Conservation (phyloP, 2,329 filamentous ascomycete genomes). For the Ophiocordyceps robertsii region DNA sequence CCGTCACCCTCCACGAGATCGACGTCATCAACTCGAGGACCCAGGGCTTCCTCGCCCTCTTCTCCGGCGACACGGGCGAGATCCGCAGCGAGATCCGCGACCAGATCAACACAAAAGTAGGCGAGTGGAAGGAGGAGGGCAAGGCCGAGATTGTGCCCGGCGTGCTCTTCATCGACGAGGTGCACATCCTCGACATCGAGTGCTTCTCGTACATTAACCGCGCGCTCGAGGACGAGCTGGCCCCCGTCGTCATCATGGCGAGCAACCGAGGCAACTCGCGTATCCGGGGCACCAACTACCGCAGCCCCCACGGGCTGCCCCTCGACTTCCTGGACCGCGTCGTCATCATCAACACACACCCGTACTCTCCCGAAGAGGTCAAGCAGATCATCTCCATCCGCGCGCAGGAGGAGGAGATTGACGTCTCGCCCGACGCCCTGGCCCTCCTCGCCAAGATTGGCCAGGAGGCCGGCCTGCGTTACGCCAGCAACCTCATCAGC, state of each 20-base stretch:
- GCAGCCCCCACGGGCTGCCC: conserved; percentile 82
- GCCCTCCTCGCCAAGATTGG: conserved; percentile 93
- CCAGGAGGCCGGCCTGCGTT: conserved; percentile 79
- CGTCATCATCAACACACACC: conserved; percentile 87
- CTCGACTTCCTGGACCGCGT: conserved; percentile 93
- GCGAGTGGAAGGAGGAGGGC: conserved; percentile 98
- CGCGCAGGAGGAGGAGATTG: conserved; percentile 91
- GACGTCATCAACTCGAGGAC: conserved; percentile 98
- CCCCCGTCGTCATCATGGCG: conserved; percentile 98
- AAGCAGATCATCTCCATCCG: conserved; percentile 85
- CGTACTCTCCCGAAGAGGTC: conserved; percentile 74
- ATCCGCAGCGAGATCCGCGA: conserved; percentile 94
- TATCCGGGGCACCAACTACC: conserved; percentile 88
- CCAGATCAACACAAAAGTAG: conserved; percentile 98
- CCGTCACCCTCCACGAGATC: conserved; percentile 93
- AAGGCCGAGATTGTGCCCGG: conserved; percentile 97
- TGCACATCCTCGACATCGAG: conserved; percentile 99
- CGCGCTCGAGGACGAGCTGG: conserved; percentile 84
- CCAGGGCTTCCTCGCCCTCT: conserved; percentile 94
- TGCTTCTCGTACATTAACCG: conserved; percentile 99
- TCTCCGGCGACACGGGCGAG: conserved; percentile 95
- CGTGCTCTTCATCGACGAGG: conserved; percentile 95
- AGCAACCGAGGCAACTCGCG: conserved; percentile 87
- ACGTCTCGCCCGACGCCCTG: conserved; percentile 77
- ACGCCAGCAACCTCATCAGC: conserved; percentile 96